Evolutionary conservation across 2,329 filamentous ascomycete species (phyloP).

Genomic region (Sordariomycetes sp.): DNA sequence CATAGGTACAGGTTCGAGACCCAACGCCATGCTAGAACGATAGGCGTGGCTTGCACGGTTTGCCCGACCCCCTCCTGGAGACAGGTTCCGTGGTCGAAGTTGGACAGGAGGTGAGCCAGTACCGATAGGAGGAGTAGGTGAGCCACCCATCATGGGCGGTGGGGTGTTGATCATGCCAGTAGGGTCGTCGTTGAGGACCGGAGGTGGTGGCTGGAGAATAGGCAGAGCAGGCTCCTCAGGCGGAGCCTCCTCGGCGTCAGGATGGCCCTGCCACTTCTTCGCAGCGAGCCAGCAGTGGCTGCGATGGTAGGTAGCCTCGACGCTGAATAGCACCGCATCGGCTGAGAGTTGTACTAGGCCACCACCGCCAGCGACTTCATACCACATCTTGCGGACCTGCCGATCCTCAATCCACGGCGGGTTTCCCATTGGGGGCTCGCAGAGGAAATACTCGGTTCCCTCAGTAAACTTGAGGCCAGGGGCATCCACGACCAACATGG

Average conservation of each 20-base stretch:
- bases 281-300: slow-evolving; percentile 48
- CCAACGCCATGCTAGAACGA: slow-evolving; percentile 33
- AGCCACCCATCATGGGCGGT: slow-evolving; percentile 8
- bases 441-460: slow-evolving; percentile 74
- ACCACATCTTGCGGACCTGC: slow-evolving; percentile 61
- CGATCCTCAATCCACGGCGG: slow-evolving; percentile 64
- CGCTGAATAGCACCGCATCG: slow-evolving; percentile 51
- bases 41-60: slow-evolving; percentile 20
- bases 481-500: slow-evolving; percentile 69
- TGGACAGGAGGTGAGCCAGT: slow-evolving; percentile 18
- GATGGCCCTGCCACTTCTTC: slow-evolving; percentile 35
- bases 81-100: slow-evolving; percentile 28
- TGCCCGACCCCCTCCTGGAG: slow-evolving; percentile 17
- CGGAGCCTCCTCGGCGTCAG: slow-evolving; percentile 15
- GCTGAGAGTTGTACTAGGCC: slow-evolving; percentile 49
- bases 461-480: slow-evolving; percentile 60
- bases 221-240: slow-evolving; percentile 23
- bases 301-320: slow-evolving; percentile 51
- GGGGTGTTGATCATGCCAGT: slow-evolving; percentile 13
- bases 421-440: slow-evolving; percentile 62
- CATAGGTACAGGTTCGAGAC: slow-evolving; percentile 31
- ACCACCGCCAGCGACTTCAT: slow-evolving; percentile 58
- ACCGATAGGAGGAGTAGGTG: slow-evolving; percentile 17
- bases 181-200: slow-evolving; percentile 23
- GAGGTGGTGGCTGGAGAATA: slow-evolving; percentile 25